Evolutionary conservation across 768 basidiomycete species (phyloP).

Genomic region (Pholiota microspora): DNA sequence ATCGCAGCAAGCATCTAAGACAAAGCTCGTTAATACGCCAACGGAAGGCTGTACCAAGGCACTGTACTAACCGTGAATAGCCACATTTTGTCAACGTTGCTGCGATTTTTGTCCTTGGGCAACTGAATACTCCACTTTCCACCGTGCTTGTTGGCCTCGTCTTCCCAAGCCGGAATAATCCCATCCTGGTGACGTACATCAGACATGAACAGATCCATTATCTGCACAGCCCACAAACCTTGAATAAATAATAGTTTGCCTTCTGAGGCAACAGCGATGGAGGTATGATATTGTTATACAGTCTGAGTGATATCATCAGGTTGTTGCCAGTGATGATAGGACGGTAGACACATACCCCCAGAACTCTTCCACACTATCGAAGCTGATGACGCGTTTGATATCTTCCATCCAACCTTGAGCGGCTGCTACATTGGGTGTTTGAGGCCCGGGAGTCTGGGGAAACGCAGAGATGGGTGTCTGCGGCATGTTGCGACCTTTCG

Average conservation of each 20-base stretch:
- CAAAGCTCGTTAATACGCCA: constrained; percentile 8
- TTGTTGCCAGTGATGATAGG: constrained; percentile 6
- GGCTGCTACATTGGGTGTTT: constrained; percentile 67
- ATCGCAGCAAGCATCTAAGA: constrained; percentile 97
- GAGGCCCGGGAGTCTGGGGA: constrained; percentile 70
- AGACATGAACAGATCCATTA: background rate
- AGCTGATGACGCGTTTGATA: constrained; percentile 93
- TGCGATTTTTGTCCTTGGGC: constrained; percentile 90
- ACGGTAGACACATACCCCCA: constrained; percentile 86
- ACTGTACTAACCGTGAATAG: constrained; percentile 77
- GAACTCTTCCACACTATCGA: constrained; percentile 98
- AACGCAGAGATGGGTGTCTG: constrained; percentile 80
- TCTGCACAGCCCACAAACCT: constrained; percentile 45
- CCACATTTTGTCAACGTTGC: constrained; percentile 92
- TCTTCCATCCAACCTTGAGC: constrained; percentile 98
- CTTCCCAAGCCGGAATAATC: constrained; percentile 98
- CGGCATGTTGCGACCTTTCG: constrained; percentile 86
- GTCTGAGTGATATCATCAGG: constrained; percentile 38
- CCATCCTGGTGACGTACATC: constrained; percentile 57
- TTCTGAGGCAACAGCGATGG: constrained; percentile 91
- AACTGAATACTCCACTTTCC: constrained; percentile 99
- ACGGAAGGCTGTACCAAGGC: constrained; percentile 9
- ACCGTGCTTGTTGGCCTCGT: constrained; percentile 93
- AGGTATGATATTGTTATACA: constrained; percentile 97
- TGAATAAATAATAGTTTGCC: constrained; percentile 99